phyloP scores from a whole-genome alignment of 106 monocot genomes.

The Triglochin maritima region DNA sequence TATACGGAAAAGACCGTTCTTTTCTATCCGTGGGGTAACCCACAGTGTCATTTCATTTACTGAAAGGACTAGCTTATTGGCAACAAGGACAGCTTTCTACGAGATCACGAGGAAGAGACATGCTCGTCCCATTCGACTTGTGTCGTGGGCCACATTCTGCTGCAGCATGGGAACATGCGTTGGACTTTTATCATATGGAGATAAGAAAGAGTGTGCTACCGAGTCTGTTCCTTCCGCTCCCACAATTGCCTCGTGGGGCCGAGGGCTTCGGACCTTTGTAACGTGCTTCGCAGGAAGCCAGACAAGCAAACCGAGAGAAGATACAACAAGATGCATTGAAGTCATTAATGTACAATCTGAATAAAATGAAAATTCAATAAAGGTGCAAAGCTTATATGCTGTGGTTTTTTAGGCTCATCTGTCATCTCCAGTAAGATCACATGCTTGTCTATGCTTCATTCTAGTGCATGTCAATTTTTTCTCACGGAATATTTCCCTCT shows the following conservation, averaged over 20 bases:
- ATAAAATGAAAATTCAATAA: constrained; percentile 26
- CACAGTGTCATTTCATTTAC: constrained; percentile 53
- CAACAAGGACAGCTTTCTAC: constrained; percentile 71
- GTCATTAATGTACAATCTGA: constrained; percentile 45
- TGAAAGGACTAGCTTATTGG: constrained; percentile 70
- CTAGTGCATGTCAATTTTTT: too few species aligned
- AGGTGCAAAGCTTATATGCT: background rate
- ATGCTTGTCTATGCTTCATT: too few species aligned
- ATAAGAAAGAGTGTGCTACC: constrained; percentile 80
- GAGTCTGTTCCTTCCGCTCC: constrained; percentile 63
- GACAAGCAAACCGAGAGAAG: constrained; percentile 19
- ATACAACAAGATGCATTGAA: constrained; percentile 53
- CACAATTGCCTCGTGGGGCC: constrained; percentile 57
- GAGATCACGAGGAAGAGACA: constrained; percentile 69
- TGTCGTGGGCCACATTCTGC: constrained; percentile 60
- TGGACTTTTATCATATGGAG: constrained; percentile 57
- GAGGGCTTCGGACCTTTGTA: constrained; percentile 70
- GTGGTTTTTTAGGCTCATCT: too few species aligned
- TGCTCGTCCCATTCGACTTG: constrained; percentile 19
- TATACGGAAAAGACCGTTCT: too few species aligned
- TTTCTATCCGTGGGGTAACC: constrained; percentile 44
- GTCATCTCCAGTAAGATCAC: too few species aligned
- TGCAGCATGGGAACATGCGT: constrained; percentile 57
- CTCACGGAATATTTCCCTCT: too few species aligned
- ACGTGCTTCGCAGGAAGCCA: constrained; percentile 41